Evolutionary conservation across 352 stramenopile genomes (phyloP), one percentile per base, ranked within the genome.

Genomic region (Globisporangium splendens): DNA sequence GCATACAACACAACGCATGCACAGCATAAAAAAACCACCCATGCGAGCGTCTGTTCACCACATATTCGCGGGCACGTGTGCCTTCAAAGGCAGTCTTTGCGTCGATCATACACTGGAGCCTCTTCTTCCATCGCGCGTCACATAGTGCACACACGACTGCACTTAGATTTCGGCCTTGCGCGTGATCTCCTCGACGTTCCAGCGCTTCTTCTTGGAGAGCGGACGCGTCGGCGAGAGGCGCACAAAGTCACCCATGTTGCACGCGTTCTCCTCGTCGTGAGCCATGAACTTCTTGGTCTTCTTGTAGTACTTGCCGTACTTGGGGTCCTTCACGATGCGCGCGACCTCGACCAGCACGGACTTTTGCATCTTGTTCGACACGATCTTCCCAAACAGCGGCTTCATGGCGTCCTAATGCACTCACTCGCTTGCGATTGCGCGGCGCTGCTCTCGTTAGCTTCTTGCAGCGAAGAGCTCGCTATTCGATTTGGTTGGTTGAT

Each of bases 241-340:
- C 65, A 95, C 86, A 38, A 89, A 79, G 78, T 95, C 86, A 64
- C 86, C 93, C 14, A 95, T 88, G 76, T 96, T 96, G 72, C 92
- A 97, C 35, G 86, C 83, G 73, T 98, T 82, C 46, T 95, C 73
- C 63, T 98, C 94, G 76, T 98, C 94, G 74, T 98, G 94, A n/a
- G 94, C 94, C 94, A 98, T 98, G 68, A 98, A 98, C 69, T 98
- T 98, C 69, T 96, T 96, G 55, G 92, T 98, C 75, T 96, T 98
- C 70, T 93, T 96, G 73, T 96, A 88, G 72, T 96, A 94, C 71
- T 98, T 98, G 60, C 89, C 76, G 73, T 98, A 97, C 75, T 98
- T 98, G 50, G 87, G 89, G 71, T 98, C 86, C 69, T 97, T 96
- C 18, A 92, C 76, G 73, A 98, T 98, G 60, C 94, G 85, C 65